Evolutionary conservation across 2,329 filamentous ascomycete genomes (phyloP), one percentile per base, ranked within the genome.

Genomic region (Aspergillus felis): DNA sequence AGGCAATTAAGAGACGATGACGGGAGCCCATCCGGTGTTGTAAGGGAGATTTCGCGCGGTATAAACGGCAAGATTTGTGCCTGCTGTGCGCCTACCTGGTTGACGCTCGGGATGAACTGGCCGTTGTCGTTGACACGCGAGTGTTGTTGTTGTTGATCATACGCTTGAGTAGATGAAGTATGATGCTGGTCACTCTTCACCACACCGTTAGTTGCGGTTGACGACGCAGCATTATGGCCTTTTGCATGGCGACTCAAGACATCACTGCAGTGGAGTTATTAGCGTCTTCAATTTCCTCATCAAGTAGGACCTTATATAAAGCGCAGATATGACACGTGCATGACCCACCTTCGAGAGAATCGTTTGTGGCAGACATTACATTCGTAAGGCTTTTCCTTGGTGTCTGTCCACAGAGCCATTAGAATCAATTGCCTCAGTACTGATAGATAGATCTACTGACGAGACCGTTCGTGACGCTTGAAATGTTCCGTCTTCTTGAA

Each of bases 401-500:
- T 83, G 66, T 83, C 81, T 83, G 57, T 4, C 5, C 27, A 27
- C 47, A 52, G 42, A 38, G 38, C 35, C 24, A 35, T 24, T 12
- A 9, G 27, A 55, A 38, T 1, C 17, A 54, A n/a, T 14, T 8
- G 14, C 3, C 35, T 27, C 28, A 2, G 24, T 28, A 42, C 29
- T 38, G 42, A n/a, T 50, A 25, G 24, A 25, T 25, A 58, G 49
- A 55, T 54, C 32, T 47, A 74, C 80, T 66, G 72, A 83, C 81
- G 81, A 56, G 81, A 82, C 65, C 81, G 76, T 65, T 82, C 80
- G 68, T 83, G 81, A 46, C 81, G 76, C 66, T 82, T 82, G 64
- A 81, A 78, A 69, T 83, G 81, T 65, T 82, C 81, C 29, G 79
- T 80, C 69, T 83, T 83, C 60, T 79, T 81, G 71, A 83, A 83